Evolutionary conservation across 2,329 filamentous ascomycete genomes (phyloP), one percentile per base, ranked within the genome.

Genomic region (Botryotinia calthae): DNA sequence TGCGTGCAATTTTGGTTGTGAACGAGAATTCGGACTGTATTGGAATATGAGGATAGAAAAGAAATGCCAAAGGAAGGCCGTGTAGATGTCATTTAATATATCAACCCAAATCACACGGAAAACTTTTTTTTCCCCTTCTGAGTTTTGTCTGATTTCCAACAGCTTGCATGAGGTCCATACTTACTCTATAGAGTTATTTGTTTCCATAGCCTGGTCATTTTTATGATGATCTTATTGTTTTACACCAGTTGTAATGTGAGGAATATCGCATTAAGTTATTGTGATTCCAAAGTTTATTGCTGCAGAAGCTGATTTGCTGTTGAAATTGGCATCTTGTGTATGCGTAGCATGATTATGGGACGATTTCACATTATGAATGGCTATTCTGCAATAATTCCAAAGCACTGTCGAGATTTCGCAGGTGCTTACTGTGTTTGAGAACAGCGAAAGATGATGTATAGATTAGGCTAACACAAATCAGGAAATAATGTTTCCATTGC

Each of bases 401-500:
- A 66, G 16, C 64, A 51, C 16, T 31, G 20, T 40, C 8, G 34
- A 4, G 9, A 51, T 14, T 22, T 51, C 0, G 18, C 0, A 22
- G 28, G 42, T 22, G n/a, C 20, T 66, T 66, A 34, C 63, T 22
- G 4, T 20, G 1, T 51, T 51, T n/a, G 12, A 51, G 14, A 14
- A 51, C 6, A 18, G 16, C 12, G 42, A 31, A 22, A 14, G 20
- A 22, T 61, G 56, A 31, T 20, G 14, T 3, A 12, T 22, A 5
- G 2, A 12, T 12, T 40, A 40, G 31, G 12, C 64, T 66, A 66
- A 51, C 8, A 18, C 64, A 28, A 4, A 34, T 51, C 16, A 25
- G 64, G 64, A 48, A 66, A 66, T 51, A 66, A 25, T 51, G 64
- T 51, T 66, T 66, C 64, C 64, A 66, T 51, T 48, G 28, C 14